Percentiles rank a stretch among this genome's conserved stretches.
phyloP scores from a whole-genome alignment of 257 asterid genomes.

The Paulownia fortunei region DNA sequence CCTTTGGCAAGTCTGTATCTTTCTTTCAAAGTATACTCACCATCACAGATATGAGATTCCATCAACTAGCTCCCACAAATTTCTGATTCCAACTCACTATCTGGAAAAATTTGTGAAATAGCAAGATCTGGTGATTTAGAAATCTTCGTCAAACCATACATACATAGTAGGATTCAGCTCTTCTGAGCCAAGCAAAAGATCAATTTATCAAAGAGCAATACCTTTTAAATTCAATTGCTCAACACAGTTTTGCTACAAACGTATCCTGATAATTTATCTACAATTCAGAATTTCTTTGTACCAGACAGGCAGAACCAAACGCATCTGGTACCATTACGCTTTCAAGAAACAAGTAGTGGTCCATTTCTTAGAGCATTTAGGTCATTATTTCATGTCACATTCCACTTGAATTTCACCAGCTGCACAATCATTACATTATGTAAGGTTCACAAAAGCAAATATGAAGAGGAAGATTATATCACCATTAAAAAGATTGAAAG shows the following conservation, averaged over 20 bases:
- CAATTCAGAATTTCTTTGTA: conserved; percentile 29
- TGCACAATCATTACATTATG: conserved; percentile 42
- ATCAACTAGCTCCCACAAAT: not conserved
- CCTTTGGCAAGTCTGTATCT: not conserved
- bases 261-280: conserved; percentile 37
- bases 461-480: not conserved
- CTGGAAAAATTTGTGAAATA: not conserved
- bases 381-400: conserved; percentile 54
- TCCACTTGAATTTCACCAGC: conserved; percentile 85
- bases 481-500: conserved; percentile 14
- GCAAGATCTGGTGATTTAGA: not conserved
- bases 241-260: conserved; percentile 35
- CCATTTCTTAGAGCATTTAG: conserved; percentile 14
- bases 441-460: conserved; percentile 16
- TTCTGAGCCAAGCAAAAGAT: not conserved
- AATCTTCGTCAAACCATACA: conserved; percentile 12
- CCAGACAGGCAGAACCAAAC: conserved; percentile 21
- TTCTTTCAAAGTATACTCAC: not conserved
- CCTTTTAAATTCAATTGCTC: conserved; percentile 27
- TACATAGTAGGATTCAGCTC: not conserved
- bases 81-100: not conserved
- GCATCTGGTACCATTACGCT: conserved; percentile 24
- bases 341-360: conserved; percentile 19
- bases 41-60: not conserved
- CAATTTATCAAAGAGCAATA: conserved; percentile 14